Conservation (phyloP, 371 early-diverging fungal species). For the Coemansia sp. region DNA sequence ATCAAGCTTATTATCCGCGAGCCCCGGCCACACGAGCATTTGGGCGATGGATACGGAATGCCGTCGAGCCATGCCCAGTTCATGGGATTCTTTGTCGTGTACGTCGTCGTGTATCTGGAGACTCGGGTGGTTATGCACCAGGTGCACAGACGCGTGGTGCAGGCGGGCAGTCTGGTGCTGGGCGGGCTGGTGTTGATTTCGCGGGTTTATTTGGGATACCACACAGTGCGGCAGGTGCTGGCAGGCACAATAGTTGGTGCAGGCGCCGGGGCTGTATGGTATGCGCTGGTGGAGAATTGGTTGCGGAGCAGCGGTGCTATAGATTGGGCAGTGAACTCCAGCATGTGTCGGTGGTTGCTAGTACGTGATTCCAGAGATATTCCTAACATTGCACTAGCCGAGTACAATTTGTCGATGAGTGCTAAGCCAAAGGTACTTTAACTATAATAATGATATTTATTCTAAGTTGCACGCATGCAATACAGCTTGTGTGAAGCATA, state of each 20-base stretch:
- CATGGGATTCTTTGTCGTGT: constrained; percentile 80
- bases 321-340: constrained; percentile 52
- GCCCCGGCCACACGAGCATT: constrained; percentile 70
- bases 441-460: background rate
- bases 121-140: constrained; percentile 4
- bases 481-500: too few species aligned
- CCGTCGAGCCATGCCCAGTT: constrained; percentile 93
- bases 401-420: constrained; percentile 26
- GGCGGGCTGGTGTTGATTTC: constrained; percentile 12
- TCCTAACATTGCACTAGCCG: constrained; percentile 27
- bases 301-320: constrained; percentile 52
- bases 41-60: constrained; percentile 92
- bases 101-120: constrained; percentile 62
- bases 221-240: constrained; percentile 73
- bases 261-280: constrained; percentile 65
- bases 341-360: constrained; percentile 54
- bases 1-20: constrained; percentile 72
- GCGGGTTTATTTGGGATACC: constrained; percentile 82
- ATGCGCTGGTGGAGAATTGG: constrained; percentile 48
- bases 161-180: constrained; percentile 22
- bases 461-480: too few species aligned
- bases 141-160: constrained; percentile 12
- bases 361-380: constrained; percentile 56
- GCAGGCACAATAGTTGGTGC: constrained; percentile 67
- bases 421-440: constrained; percentile 1